Evolutionary conservation across 2,329 filamentous ascomycete species (phyloP), one percentile per base, ranked within the genome.

Genomic region (Trematosphaeria pertusa): DNA sequence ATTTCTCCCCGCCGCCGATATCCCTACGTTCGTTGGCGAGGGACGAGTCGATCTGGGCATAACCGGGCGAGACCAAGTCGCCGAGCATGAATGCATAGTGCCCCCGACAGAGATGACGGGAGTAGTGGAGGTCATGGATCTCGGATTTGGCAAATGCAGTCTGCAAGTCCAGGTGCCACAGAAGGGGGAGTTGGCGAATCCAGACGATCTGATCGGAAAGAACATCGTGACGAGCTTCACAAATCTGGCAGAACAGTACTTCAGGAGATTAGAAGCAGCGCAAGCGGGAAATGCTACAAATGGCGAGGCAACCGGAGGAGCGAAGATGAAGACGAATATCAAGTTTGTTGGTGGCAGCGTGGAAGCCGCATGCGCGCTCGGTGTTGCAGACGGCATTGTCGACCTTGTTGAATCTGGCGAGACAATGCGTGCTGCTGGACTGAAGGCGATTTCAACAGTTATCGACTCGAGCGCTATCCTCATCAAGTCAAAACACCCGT

Each of bases 341-440:
- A 90, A 96, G 65, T 95, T 94, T 73, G 83, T 97, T 50, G 94
- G 93, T 56, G 94, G 94, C 12, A 97, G 93, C 79, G 94, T 99
- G 24, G 94, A 99, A 77, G 93, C 94, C 40, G 93, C 94, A 30
- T 99, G 94, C 70, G 93, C 94, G 15, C 79, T 99, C 43, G 94
- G 94, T 42, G 92, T 97, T 20, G 94, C 94, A 33, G 93, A 97
- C 70, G 94, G 93, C 39, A 97, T 99, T 70, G 91, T 99, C 36
- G 94, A 99, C 76, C 85, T 99, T 47, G 94, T 99, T 68, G 93
- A 99, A 79, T 97, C 94, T 15, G 94, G 94, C 46, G 93, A 97
- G 75, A 99, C 94, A 0, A 99, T 99, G 94, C 88, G 89, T 66
- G 94, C 93, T 15, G 93, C 93, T 33, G 94, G 94, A 18, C 82